A percentile compares a stretch with the other conserved stretches of the same genome.
Evolutionary conservation across 805 yeast genomes (phyloP).

Genomic region (Kazachstania viticola): DNA sequence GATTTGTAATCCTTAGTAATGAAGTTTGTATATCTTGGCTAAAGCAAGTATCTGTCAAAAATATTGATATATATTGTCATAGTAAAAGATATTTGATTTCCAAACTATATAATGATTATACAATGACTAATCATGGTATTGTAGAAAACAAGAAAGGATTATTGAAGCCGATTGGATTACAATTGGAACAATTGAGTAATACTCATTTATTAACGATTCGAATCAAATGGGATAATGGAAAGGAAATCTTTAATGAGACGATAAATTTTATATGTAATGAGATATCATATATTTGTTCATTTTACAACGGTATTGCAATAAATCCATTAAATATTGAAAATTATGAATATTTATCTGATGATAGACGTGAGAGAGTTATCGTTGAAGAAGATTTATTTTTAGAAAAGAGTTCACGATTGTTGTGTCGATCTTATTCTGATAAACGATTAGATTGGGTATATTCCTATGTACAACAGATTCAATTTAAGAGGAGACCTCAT

Average conservation of each 20-base stretch:
- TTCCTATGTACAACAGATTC: conserved; percentile 18
- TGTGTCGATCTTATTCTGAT: conserved; percentile 7
- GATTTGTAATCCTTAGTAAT: no score
- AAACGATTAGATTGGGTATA: conserved; percentile 10
- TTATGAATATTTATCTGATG: conserved; percentile 21
- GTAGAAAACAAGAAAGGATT: no score
- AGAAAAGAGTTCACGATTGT: conserved; percentile 16
- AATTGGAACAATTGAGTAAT: conserved; percentile 22
- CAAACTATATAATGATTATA: no score
- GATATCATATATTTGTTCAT: conserved; percentile 1
- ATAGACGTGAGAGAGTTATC: conserved; percentile 12
- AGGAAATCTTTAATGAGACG: not conserved
- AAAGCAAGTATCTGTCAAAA: no score
- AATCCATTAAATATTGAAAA: conserved; percentile 18
- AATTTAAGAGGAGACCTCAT: conserved; percentile 10
- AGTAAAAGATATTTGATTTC: no score
- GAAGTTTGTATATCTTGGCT: no score
- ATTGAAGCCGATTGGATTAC: conserved; percentile 3
- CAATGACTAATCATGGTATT: no score
- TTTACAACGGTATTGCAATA: conserved; percentile 12
- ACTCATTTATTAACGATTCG: conserved; percentile 19
- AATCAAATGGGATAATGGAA: conserved; percentile 11
- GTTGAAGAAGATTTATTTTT: conserved; percentile 14
- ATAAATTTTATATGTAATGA: not conserved
- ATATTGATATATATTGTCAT: no score